These are phyloP conservation scores for Sphenostylis stenocarpa DNA, from an alignment of 306 rosid species.

Conservation along the genomic window DNA sequence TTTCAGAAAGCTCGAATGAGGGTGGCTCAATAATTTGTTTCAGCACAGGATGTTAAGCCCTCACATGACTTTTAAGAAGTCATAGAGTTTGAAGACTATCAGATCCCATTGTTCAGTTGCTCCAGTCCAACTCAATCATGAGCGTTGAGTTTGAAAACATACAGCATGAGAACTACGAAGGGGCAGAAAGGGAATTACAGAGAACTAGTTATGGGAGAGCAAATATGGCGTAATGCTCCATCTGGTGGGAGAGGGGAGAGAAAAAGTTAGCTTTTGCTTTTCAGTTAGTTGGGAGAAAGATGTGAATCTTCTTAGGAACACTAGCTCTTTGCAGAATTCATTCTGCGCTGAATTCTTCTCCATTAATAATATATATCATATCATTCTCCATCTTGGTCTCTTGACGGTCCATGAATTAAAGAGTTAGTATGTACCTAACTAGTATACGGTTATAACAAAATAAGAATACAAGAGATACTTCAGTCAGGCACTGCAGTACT, in stretches of 20 bases:
- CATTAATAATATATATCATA: background rate
- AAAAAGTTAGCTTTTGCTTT: background rate
- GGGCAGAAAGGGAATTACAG: background rate
- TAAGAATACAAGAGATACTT: background rate
- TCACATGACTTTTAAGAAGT: background rate
- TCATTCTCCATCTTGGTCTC: background rate
- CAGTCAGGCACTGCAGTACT: background rate
- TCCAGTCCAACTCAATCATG: background rate
- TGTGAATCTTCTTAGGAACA: background rate
- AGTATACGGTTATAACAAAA: background rate
- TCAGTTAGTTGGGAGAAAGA: background rate
- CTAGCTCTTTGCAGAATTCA: background rate
- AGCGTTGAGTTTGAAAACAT: background rate
- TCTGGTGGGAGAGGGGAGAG: background rate
- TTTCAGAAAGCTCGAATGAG: too few species aligned
- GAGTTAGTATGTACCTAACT: background rate
- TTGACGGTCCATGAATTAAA: background rate
- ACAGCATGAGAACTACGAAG: background rate
- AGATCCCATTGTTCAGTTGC: background rate
- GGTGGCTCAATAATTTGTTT: too few species aligned
- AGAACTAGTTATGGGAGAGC: background rate
- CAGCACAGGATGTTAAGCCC: too few species aligned
- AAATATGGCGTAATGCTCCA: background rate
- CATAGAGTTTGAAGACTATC: background rate
- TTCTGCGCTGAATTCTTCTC: background rate